Evolutionary conservation across 2,329 filamentous ascomycete genomes (phyloP).

Genomic region (Alternaria angustiovoidea): DNA sequence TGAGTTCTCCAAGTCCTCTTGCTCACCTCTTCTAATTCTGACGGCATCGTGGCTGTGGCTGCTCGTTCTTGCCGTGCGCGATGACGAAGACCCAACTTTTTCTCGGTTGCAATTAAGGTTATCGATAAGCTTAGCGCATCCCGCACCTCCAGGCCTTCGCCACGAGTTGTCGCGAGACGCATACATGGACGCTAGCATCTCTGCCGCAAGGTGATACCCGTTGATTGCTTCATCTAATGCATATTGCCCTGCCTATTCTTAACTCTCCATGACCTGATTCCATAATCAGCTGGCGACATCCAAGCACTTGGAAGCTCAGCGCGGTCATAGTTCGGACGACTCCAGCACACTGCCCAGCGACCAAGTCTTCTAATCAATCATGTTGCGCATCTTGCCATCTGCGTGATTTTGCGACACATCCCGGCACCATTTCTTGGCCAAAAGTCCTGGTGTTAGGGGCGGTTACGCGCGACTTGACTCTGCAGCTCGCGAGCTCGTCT

Average conservation of each 20-base stretch:
- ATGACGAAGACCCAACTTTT: slow-evolving; percentile 40
- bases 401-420: slow-evolving; percentile 4
- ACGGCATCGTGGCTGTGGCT: slow-evolving; percentile 52
- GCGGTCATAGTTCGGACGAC: slow-evolving; percentile 1
- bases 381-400: neutral
- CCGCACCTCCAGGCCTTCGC: slow-evolving; percentile 9
- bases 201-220: slow-evolving; percentile 9
- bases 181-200: slow-evolving; percentile 3
- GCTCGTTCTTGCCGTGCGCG: slow-evolving; percentile 15
- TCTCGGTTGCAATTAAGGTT: slow-evolving; percentile 35
- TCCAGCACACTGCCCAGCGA: slow-evolving; percentile 2
- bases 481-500: slow-evolving; percentile 9
- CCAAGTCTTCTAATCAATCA: neutral
- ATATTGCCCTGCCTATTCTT: slow-evolving; percentile 18
- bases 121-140: slow-evolving; percentile 43
- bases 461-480: slow-evolving; percentile 16
- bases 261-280: neutral
- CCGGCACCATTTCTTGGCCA: neutral
- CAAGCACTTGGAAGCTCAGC: slow-evolving; percentile 1
- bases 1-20: neutral
- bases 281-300: neutral
- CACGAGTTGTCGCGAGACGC: slow-evolving; percentile 6
- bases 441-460: slow-evolving; percentile 18
- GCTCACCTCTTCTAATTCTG: slow-evolving; percentile 59
- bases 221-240: slow-evolving; percentile 14